These are phyloP conservation scores for Colletotrichum tofieldiae DNA, from an alignment of 2,329 filamentous ascomycete species.

Conservation along the genomic window DNA sequence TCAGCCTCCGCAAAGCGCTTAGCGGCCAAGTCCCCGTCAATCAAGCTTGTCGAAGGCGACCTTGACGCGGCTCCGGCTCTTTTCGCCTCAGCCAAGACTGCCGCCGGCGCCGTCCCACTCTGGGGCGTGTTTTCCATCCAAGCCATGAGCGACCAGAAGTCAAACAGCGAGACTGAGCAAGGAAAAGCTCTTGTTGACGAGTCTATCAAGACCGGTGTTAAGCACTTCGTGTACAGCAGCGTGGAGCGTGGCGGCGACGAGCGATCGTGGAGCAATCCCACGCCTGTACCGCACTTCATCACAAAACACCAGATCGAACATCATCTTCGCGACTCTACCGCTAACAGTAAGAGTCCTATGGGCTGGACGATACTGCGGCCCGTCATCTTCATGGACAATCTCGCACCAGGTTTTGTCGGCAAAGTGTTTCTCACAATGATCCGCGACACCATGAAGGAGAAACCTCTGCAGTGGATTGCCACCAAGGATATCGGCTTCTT, in stretches of 20 bases:
- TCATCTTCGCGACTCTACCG: constrained; percentile 66
- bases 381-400: constrained; percentile 74
- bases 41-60: constrained; percentile 70
- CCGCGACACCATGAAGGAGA: constrained; percentile 46
- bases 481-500: constrained; percentile 62
- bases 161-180: constrained; percentile 54
- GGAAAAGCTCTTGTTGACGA: constrained; percentile 73
- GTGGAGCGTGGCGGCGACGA: constrained; percentile 73
- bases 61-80: constrained; percentile 64
- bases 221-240: constrained; percentile 75
- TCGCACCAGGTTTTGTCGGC: constrained; percentile 51
- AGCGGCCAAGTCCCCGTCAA: constrained; percentile 58
- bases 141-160: constrained; percentile 45
- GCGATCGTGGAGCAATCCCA: constrained; percentile 59
- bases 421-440: constrained; percentile 54
- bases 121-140: constrained; percentile 76
- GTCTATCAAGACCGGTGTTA: constrained; percentile 68
- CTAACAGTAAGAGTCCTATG: constrained; percentile 59
- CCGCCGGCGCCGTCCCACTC: constrained; percentile 51
- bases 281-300: constrained; percentile 74
- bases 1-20: constrained; percentile 62
- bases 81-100: constrained; percentile 59
- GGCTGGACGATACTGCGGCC: constrained; percentile 75
- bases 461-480: constrained; percentile 59
- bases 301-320: constrained; percentile 75